Base-by-base conservation (phyloP, 495 filamentous ascomycete species). In the Pseudevernia furfuracea region DNA sequence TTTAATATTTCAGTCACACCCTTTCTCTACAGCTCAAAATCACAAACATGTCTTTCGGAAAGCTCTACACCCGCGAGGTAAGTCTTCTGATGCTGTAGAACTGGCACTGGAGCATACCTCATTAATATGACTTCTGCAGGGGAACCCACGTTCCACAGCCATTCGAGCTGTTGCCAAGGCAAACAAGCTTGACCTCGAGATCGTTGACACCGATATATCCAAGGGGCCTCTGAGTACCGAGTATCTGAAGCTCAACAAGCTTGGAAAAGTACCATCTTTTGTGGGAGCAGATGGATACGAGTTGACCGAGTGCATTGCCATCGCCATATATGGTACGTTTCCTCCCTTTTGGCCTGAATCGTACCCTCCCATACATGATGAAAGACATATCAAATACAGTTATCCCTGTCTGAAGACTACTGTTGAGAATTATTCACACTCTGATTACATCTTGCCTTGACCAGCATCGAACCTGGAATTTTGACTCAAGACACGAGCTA, bases 361-460 rank as follows among this genome's bases (percentile, higher is more conserved):
- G 34, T 69, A 62, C n/a, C 61, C 49, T 60, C 30, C 66, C 68
- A 78, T 73, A 67, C 71, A 87, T 90, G 91, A 96, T 95, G 91
- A 95, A 82, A 81, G 79, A 79, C 82, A 79, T 80, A 77, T 80
- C 75, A 83, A 84, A 71, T 69, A 71, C 88, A 96, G 92, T 97
- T 97, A 97, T 97, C 92, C 92, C 92, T 97, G 90, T 87, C 92
- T 94, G 90, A 97, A 95, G 77, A 74, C 75, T 81, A 77, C 74
- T 93, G 90, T 96, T 91, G 89, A 93, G 84, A 82, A 72, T 63
- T 71, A 73, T 74, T 80, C 75, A 78, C 80, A 81, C 79, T 87
- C 86, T 88, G 86, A 87, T 64, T 69, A 59, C 39, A 65, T n/a
- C 34, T 41, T 57, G 68, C 72, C 76, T 75, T 74, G 75, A 71